Evolutionary conservation across 2,329 filamentous ascomycete species (phyloP).

Genomic region (Delphinella strobiligena): DNA sequence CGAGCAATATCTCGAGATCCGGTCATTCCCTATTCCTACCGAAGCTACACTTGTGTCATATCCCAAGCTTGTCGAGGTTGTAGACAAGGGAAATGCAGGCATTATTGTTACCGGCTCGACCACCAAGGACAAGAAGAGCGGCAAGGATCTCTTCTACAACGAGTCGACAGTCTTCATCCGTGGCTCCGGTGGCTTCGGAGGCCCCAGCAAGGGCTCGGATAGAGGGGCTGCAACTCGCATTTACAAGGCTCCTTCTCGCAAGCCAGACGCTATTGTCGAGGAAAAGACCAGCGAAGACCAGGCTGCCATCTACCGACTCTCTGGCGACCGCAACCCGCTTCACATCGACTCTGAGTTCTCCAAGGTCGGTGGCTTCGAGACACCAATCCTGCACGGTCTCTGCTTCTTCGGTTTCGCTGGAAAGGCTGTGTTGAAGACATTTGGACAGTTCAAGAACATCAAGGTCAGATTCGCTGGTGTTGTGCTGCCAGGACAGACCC

Average conservation of each 20-base stretch:
- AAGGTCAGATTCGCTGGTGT: conserved; percentile 85
- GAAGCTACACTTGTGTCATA: conserved; percentile 63
- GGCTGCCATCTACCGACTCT: conserved; percentile 84
- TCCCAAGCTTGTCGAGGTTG: conserved; percentile 77
- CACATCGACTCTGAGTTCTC: conserved; percentile 92
- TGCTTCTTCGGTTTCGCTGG: conserved; percentile 87
- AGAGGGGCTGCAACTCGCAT: conserved; percentile 68
- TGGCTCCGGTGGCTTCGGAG: conserved; percentile 82
- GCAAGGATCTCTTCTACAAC: conserved; percentile 93
- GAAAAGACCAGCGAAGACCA: conserved; percentile 81
- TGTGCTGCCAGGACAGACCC: conserved; percentile 77
- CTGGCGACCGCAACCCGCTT: conserved; percentile 89
- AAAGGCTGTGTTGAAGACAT: conserved; percentile 79
- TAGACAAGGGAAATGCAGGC: conserved; percentile 89
- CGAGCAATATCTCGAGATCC: conserved; percentile 94
- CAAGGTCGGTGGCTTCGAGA: conserved; percentile 90
- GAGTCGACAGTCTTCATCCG: conserved; percentile 88
- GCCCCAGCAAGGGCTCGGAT: conserved; percentile 62
- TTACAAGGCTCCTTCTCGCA: conserved; percentile 65
- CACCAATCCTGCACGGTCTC: conserved; percentile 89
- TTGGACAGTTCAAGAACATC: conserved; percentile 75
- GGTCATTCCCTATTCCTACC: conserved; percentile 84
- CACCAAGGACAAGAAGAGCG: conserved; percentile 73
- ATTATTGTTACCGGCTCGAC: conserved; percentile 69
- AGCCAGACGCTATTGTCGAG: conserved; percentile 72